Evolutionary conservation across 768 basidiomycete species (phyloP).

Genomic region (Boletellus ananas): DNA sequence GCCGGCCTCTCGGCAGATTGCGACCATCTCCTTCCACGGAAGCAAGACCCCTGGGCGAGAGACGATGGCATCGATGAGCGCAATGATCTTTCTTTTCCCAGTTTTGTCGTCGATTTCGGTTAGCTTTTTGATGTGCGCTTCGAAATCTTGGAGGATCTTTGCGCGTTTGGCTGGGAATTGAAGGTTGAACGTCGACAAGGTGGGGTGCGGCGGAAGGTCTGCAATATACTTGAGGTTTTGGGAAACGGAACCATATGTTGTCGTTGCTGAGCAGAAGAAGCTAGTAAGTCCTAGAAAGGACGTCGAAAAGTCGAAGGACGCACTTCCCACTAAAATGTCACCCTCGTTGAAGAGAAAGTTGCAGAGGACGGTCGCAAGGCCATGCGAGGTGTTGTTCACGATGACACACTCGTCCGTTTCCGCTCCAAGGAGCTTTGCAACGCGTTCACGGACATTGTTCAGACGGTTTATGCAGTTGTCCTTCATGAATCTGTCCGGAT

Average conservation of each 20-base stretch:
- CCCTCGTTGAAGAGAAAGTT: conserved; percentile 53
- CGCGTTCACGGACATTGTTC: conserved; percentile 37
- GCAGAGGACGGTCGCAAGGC: conserved; percentile 58
- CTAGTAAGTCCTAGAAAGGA: neutral
- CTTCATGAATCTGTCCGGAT: conserved; percentile 55
- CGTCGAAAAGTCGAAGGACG: neutral
- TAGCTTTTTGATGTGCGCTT: conserved; percentile 33
- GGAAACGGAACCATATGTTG: conserved; percentile 54
- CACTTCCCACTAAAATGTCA: conserved; percentile 58
- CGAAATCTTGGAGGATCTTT: conserved; percentile 51
- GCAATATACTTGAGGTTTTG: conserved; percentile 50
- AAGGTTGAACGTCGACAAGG: conserved; percentile 45
- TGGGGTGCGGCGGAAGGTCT: conserved; percentile 55
- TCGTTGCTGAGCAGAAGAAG: conserved; percentile 38
- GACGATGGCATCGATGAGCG: conserved; percentile 65
- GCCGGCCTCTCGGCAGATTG: conserved; percentile 59
- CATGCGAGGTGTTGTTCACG: conserved; percentile 29
- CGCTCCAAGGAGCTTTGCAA: conserved; percentile 50
- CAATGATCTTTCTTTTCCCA: conserved; percentile 49
- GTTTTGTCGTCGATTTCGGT: conserved; percentile 17
- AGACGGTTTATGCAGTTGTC: conserved; percentile 35
- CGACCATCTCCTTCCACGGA: conserved; percentile 71
- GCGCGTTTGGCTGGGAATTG: conserved; percentile 55
- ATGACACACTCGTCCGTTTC: conserved; percentile 57
- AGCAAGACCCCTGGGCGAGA: conserved; percentile 58